Percentiles rank a stretch among this genome's conserved stretches.
phyloP scores from a whole-genome alignment of 148 eudicot genomes.

The Rheum nobile region DNA sequence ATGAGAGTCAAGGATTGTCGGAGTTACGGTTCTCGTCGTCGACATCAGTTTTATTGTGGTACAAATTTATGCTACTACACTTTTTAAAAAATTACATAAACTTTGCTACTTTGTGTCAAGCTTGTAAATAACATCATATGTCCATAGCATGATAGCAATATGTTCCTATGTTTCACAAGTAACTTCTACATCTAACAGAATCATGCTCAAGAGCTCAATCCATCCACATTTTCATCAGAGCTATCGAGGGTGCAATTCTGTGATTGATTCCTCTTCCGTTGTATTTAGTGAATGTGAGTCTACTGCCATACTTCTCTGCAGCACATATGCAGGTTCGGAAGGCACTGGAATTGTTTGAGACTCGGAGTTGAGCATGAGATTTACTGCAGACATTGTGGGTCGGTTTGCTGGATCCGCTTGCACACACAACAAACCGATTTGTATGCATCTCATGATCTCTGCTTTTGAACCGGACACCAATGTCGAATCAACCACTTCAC shows the following conservation, averaged over 20 bases:
- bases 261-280: not conserved
- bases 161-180: no score
- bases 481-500: constrained; percentile 10
- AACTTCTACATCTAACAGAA: no score
- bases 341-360: constrained; percentile 14
- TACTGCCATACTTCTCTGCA: not conserved
- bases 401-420: constrained; percentile 23
- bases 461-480: not conserved
- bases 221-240: not conserved
- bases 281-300: not conserved
- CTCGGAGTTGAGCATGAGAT: constrained; percentile 17
- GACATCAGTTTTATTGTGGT: no score
- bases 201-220: no score
- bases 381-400: constrained; percentile 26
- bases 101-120: no score
- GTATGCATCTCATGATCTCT: constrained; percentile 19
- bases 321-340: not conserved
- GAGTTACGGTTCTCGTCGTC: no score
- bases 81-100: no score
- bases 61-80: no score
- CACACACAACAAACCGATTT: constrained; percentile 20
- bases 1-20: no score
- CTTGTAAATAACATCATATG: no score
- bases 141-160: no score
- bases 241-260: not conserved